These are phyloP conservation scores for Alternaria ventricosa DNA, from an alignment of 2,329 filamentous ascomycete species.

Conservation along the genomic window DNA sequence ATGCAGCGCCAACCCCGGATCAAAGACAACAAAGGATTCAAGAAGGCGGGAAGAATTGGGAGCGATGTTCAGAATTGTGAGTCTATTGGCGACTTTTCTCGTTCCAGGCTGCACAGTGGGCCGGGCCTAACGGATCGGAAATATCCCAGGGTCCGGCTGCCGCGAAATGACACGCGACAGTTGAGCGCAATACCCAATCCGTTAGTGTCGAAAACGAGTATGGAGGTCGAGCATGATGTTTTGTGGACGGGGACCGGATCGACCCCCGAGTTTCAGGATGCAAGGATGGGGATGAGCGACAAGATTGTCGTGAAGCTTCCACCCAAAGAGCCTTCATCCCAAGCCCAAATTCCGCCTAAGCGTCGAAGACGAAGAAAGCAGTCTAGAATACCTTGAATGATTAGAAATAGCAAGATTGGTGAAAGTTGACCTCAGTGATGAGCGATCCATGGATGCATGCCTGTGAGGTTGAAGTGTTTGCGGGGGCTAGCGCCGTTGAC, in stretches of 20 bases:
- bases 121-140: neutral
- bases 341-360: neutral
- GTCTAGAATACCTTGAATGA: neutral
- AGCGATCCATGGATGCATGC: neutral
- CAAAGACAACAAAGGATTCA: too few relatives aligned
- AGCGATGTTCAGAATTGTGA: neutral
- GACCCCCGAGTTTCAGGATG: neutral
- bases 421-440: neutral
- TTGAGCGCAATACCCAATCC: neutral
- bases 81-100: neutral
- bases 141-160: neutral
- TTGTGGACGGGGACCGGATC: neutral
- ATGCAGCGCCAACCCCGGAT: neutral
- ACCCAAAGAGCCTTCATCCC: neutral
- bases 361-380: neutral
- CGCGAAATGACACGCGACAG: neutral
- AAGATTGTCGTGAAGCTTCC: neutral
- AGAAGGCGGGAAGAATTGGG: neutral
- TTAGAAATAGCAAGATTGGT: neutral
- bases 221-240: neutral
- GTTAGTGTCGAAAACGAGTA: neutral
- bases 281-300: neutral
- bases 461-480: neutral
- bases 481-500: conserved; percentile 21
- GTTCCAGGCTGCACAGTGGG: neutral